Evolutionary conservation across 805 yeast species (phyloP), one percentile per base, ranked within the genome.

Genomic region (Barnettozyma pratensis): DNA sequence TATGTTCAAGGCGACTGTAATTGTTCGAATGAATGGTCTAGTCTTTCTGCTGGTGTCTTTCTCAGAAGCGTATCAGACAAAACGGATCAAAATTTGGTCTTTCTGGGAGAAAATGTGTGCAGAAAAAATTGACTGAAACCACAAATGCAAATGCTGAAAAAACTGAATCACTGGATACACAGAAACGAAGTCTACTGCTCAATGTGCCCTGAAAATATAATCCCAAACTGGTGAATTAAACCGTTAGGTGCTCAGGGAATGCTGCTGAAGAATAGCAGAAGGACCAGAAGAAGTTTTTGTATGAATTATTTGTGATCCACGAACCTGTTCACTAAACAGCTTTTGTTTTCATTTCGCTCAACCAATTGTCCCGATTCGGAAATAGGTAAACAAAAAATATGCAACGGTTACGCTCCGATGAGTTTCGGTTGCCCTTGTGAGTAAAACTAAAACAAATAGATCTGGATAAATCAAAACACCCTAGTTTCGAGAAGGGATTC

Each of bases 311-410:
- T 12, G 27, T 19, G 14, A 7, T 27, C 25, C n/a, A 29, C 40
- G 14, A 37, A 28, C 36, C 12, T 28, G 19, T 25, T 45, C 25
- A 27, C 12, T 28, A 19, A 41, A 10, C 32, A 38, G 34, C 27
- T 37, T 47, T 50, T 53, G 59, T 52, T 49, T 51, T 57, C 47
- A 39, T 52, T 49, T 52, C 43, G 27, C 37, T 48, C 31, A 44
- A 47, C 38, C 46, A 31, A 9, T 9, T 35, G 42, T 28, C 59
- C 54, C 19, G 41, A 57, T 47, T 14, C 26, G 60, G 64, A 36
- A 60, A 58, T 47, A 44, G 41, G 64, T 61, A 55, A 60, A 61
- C 53, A 60, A 50, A 39, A 52, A 52, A 44, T 39, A 29, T 37
- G 42, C 45, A 37, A 8, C 0, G 29, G 47, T 39, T 45, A 29